Evolutionary conservation across 257 asterid genomes (phyloP).

Genomic region (Forsythia viridissima): DNA sequence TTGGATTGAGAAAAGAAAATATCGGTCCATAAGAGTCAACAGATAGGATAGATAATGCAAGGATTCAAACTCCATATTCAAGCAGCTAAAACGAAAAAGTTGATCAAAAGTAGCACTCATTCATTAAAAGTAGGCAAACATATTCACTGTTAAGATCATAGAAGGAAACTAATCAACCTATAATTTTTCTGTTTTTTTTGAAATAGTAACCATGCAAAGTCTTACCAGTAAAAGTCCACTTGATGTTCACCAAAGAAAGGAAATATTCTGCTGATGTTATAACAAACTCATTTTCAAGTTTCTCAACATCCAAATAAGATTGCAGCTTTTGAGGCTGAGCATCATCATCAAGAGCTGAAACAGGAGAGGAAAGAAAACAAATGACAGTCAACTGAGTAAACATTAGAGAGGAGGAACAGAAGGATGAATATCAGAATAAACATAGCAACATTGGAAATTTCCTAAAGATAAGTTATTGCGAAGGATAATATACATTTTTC

Average conservation of each 20-base stretch:
- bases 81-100: conserved; percentile 8
- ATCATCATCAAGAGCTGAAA: conserved; percentile 60
- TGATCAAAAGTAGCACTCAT: conserved; percentile 7
- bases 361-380: conserved; percentile 17
- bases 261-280: conserved; percentile 72
- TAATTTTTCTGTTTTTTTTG: background rate
- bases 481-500: conserved; percentile 53
- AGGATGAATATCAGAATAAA: conserved; percentile 16
- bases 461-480: conserved; percentile 12
- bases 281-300: conserved; percentile 84
- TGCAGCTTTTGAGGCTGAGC: conserved; percentile 52
- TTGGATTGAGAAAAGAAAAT: conserved; percentile 18
- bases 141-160: background rate
- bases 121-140: background rate
- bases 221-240: conserved; percentile 74
- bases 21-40: background rate
- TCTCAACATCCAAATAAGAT: conserved; percentile 67
- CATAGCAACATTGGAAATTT: conserved; percentile 17
- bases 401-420: conserved; percentile 2
- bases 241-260: conserved; percentile 65
- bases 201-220: conserved; percentile 15
- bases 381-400: background rate
- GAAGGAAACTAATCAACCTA: background rate
- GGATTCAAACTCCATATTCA: conserved; percentile 20
- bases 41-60: background rate